Evolutionary conservation across 345 rosid genomes (phyloP).

Genomic region (Salix suchowensis): DNA sequence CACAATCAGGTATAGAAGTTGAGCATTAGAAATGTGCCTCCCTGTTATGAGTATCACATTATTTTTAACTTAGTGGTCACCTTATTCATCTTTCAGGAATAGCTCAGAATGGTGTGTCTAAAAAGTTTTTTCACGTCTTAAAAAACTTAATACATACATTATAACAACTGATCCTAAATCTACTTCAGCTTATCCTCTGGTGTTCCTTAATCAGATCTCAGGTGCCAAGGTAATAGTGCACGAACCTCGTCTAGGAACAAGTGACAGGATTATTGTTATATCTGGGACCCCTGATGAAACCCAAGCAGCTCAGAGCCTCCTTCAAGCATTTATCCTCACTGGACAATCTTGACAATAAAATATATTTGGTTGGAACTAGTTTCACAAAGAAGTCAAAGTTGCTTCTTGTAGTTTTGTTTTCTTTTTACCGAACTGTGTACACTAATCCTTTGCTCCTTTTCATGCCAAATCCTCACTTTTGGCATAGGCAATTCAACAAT

Average conservation of each 20-base stretch:
- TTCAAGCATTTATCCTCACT: conserved; percentile 83
- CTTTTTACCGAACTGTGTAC: conserved; percentile 1
- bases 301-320: conserved; percentile 94
- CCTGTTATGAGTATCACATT: background rate
- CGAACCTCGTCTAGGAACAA: conserved; percentile 67
- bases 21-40: background rate
- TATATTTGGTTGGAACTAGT: background rate
- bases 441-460: background rate
- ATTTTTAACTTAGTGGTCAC: background rate
- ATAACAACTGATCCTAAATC: conserved; percentile 7
- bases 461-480: background rate
- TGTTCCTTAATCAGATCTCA: conserved; percentile 68
- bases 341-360: conserved; percentile 33
- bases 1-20: background rate
- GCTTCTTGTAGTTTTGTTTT: background rate
- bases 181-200: conserved; percentile 25
- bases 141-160: conserved; percentile 5
- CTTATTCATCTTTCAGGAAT: background rate
- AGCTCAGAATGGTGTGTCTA: background rate
- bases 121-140: conserved; percentile 1
- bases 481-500: background rate
- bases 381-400: conserved; percentile 2
- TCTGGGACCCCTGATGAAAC: conserved; percentile 95
- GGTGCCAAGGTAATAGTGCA: conserved; percentile 91
- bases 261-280: conserved; percentile 78